Base-by-base conservation (phyloP, 345 rosid species). In the Punica granatum region DNA sequence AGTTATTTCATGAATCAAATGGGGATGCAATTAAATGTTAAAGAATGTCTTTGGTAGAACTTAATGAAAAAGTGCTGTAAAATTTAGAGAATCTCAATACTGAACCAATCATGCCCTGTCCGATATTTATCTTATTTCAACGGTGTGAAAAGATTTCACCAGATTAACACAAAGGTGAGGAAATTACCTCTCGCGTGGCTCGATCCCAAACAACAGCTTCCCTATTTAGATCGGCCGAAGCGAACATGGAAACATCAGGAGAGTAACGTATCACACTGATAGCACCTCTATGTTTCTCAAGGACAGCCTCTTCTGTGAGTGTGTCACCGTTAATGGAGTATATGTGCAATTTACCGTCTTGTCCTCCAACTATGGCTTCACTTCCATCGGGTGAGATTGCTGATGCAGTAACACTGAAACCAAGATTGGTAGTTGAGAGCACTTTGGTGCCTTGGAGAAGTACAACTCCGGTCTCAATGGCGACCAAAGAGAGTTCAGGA, bases 161-260 rank as follows among this genome's bases (percentile, higher is more conserved):
- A n/a, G 14, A 39, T 36, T 41, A 4, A 19, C 39, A 23, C 4
- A 26, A 23, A 44, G 62, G 53, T 44, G 16, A 43, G 18, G 6
- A 9, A 59, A 43, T 58, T 80, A 93, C 98, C 97, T 93, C 96
- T 72, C 81, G 78, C 39, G 98, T 79, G 73, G 73, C 81, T 68
- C 88, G 81, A 69, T 90, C 96, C 98, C 98, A 90, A 39, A 90
- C 90, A 6, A 87, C 65, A 65, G 98, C 92, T 82, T 93, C 98
- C 84, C 97, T 83, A 73, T 87, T 90, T 67, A 79, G 69, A 84
- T 93, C 98, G 65, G 82, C 95, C 54, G 98, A 86, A 63, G 96
- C 97, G 82, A 93, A 86, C 98, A 93, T 86, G 67, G 98, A 85
- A 33, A 82, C 64, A 78, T 93, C 96, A 3, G 97, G 97, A 41